Evolutionary conservation across 2,329 filamentous ascomycete species (phyloP).

Genomic region (Parafenestella ontariensis): DNA sequence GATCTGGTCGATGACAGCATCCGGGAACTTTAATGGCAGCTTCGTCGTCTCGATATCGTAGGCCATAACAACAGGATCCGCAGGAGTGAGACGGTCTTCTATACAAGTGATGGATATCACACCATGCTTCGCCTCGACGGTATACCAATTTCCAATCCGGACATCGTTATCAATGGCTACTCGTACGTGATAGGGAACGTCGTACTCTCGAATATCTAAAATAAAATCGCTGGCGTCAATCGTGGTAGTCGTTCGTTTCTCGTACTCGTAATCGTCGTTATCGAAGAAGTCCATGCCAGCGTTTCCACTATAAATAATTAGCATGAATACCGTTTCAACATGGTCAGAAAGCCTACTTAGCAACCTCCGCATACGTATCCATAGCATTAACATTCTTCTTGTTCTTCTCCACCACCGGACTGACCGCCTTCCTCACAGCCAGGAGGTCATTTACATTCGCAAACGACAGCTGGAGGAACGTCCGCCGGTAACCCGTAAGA

Average conservation of each 20-base stretch:
- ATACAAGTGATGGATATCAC: slow-evolving; percentile 82
- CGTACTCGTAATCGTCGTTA: slow-evolving; percentile 77
- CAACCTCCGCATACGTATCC: slow-evolving; percentile 98
- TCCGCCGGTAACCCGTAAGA: slow-evolving; percentile 85
- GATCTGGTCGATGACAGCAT: slow-evolving; percentile 91
- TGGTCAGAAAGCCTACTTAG: slow-evolving; percentile 64
- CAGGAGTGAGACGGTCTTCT: slow-evolving; percentile 85
- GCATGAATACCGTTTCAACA: not conserved
- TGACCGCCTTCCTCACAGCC: slow-evolving; percentile 80
- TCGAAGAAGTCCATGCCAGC: slow-evolving; percentile 96
- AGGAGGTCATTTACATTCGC: slow-evolving; percentile 86
- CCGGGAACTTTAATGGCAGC: slow-evolving; percentile 93
- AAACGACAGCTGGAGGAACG: slow-evolving; percentile 86
- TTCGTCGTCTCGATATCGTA: slow-evolving; percentile 99
- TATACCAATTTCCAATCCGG: slow-evolving; percentile 96
- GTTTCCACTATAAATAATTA: slow-evolving; percentile 64
- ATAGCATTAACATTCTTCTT: slow-evolving; percentile 95
- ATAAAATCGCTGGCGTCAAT: slow-evolving; percentile 95
- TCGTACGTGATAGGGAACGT: slow-evolving; percentile 98
- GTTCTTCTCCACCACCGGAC: slow-evolving; percentile 94
- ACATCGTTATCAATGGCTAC: slow-evolving; percentile 98
- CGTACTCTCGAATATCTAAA: slow-evolving; percentile 98
- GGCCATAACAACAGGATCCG: slow-evolving; percentile 98
- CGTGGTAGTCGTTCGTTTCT: slow-evolving; percentile 79
- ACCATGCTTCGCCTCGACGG: slow-evolving; percentile 91